phyloP scores from a whole-genome alignment of 305 asterid species.

The Withania somnifera region DNA sequence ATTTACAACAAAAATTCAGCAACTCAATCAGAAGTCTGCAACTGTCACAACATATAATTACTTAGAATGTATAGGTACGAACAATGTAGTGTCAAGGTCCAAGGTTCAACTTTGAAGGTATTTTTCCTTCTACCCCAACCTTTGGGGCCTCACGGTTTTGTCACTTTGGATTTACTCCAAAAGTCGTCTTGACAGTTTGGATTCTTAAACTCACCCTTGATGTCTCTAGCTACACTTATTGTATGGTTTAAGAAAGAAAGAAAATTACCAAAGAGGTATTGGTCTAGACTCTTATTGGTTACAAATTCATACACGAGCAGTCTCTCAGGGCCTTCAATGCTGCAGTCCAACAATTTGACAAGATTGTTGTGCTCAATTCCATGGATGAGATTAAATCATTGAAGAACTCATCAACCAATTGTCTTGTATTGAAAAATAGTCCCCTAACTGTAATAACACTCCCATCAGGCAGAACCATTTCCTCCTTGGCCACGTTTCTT shows the following conservation, averaged over 20 bases:
- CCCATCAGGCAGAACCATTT: slow-evolving; percentile 63
- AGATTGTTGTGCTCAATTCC: slow-evolving; percentile 89
- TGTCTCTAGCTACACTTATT: no score
- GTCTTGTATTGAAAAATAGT: slow-evolving; percentile 73
- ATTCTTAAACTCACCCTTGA: not conserved
- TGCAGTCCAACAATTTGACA: slow-evolving; percentile 90
- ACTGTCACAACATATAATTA: not conserved
- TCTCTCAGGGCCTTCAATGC: slow-evolving; percentile 98
- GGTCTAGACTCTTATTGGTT: slow-evolving; percentile 69
- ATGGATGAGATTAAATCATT: slow-evolving; percentile 78
- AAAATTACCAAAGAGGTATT: slow-evolving; percentile 46
- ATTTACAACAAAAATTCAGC: slow-evolving; percentile 22
- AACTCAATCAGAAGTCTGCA: not conserved
- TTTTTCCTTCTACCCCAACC: not conserved
- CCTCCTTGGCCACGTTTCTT: slow-evolving; percentile 90
- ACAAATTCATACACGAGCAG: slow-evolving; percentile 72
- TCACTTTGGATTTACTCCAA: not conserved
- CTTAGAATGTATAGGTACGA: not conserved
- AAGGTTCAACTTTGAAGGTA: not conserved
- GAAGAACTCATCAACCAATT: slow-evolving; percentile 97
- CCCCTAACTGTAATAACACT: slow-evolving; percentile 74
- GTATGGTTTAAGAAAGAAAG: not conserved
- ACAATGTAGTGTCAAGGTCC: not conserved
- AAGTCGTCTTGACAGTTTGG: not conserved
- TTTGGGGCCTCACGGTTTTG: not conserved